A percentile compares a stretch with the other conserved stretches of the same genome.
Conservation (phyloP, 139 green algal genomes). For the Micractinium sp. region DNA sequence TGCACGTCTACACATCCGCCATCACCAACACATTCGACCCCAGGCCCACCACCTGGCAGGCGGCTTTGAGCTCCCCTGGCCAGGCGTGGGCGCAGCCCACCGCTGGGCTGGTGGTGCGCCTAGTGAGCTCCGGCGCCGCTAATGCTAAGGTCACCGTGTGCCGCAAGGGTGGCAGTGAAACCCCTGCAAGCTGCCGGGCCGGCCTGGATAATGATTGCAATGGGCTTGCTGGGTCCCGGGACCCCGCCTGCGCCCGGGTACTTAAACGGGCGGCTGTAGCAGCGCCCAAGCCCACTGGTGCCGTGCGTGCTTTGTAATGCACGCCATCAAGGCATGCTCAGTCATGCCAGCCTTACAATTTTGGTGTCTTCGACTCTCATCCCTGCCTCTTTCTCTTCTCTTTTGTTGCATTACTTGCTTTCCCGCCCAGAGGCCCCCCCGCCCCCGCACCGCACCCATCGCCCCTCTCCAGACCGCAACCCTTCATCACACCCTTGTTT, state of each 20-base stretch:
- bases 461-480: too few relatives aligned
- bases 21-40: not conserved
- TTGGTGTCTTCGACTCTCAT: too few relatives aligned
- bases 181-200: not conserved
- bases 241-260: not conserved
- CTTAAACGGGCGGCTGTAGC: not conserved
- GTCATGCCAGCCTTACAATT: too few relatives aligned
- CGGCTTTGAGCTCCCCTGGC: not conserved
- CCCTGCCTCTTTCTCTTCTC: too few relatives aligned
- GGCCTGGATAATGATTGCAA: slow-evolving; percentile 5
- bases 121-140: not conserved
- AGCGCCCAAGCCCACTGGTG: not conserved
- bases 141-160: not conserved
- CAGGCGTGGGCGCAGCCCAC: not conserved
- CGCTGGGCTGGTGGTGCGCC: not conserved
- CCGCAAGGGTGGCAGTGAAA: slow-evolving; percentile 2
- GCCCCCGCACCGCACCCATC: too few relatives aligned
- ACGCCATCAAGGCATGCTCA: too few relatives aligned
- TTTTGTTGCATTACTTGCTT: too few relatives aligned
- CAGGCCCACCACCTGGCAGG: not conserved
- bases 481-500: too few relatives aligned
- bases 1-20: slow-evolving; percentile 13
- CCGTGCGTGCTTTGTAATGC: too few relatives aligned
- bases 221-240: not conserved
- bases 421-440: too few relatives aligned